phyloP scores from a whole-genome alignment of 257 asterid genomes.

The Solanum medicagineum region DNA sequence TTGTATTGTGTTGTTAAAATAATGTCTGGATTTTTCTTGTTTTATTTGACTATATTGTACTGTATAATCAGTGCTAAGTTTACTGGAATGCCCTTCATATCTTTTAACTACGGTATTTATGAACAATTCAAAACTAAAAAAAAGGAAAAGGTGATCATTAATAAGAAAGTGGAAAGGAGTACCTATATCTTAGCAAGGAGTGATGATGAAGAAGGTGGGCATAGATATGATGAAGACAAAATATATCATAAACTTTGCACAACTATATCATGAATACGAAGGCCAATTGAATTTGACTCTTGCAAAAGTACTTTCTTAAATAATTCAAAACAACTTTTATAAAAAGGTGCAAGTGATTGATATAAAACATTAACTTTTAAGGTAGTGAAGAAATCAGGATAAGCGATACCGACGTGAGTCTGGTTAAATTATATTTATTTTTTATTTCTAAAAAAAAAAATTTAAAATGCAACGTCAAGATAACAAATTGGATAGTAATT shows the following conservation, averaged over 20 bases:
- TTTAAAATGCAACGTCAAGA: no score
- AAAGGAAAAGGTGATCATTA: neutral
- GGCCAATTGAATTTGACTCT: no score
- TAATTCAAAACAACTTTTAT: no score
- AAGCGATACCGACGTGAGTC: no score
- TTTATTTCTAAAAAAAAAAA: no score
- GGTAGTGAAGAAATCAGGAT: no score
- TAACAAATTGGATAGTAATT: no score
- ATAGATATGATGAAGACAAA: neutral
- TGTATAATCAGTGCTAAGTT: neutral
- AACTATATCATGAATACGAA: no score
- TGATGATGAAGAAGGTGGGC: neutral
- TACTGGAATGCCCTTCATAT: neutral
- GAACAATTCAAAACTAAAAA: neutral
- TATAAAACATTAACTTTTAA: no score
- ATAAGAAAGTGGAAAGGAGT: neutral
- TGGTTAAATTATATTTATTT: no score
- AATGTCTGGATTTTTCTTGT: neutral
- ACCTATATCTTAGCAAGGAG: neutral
- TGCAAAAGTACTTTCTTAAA: no score
- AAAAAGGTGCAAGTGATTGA: no score
- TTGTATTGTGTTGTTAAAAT: neutral
- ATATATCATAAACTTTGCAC: neutral
- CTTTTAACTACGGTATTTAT: neutral
- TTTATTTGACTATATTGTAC: neutral